Percentiles rank a stretch among this genome's conserved stretches.
phyloP scores from a whole-genome alignment of 2,329 filamentous ascomycete genomes.

The Ophiostoma perfectum region DNA sequence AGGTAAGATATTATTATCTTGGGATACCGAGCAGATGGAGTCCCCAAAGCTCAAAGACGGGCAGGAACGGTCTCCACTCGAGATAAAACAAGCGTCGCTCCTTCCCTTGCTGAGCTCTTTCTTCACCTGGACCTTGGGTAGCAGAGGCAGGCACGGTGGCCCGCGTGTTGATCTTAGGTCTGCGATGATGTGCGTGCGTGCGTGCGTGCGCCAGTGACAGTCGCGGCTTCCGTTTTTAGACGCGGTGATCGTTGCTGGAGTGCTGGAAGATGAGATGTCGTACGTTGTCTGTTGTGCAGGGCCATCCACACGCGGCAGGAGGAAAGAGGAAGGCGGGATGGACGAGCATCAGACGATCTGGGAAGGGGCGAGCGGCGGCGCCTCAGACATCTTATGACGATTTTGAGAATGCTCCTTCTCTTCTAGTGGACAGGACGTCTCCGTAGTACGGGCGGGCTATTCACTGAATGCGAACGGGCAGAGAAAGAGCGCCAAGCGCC shows the following conservation, averaged over 20 bases:
- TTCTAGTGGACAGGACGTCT: no score
- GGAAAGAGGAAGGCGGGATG: no score
- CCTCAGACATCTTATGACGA: neutral
- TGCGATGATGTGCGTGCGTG: neutral
- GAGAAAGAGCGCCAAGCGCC: conserved; percentile 10
- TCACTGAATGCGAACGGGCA: conserved; percentile 6
- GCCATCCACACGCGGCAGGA: neutral
- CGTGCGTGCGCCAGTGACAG: neutral
- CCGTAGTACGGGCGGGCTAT: neutral
- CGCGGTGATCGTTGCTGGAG: neutral
- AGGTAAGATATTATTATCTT: no score
- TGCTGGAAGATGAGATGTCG: neutral
- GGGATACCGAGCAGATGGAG: no score
- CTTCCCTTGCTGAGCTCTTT: conserved; percentile 7
- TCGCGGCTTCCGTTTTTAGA: neutral
- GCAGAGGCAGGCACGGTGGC: neutral
- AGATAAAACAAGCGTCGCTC: conserved; percentile 20
- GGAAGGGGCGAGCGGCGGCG: neutral
- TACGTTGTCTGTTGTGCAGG: neutral
- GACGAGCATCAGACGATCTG: neutral
- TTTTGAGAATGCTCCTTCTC: neutral
- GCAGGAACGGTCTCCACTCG: conserved; percentile 18
- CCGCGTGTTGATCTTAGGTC: neutral
- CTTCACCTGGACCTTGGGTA: neutral
- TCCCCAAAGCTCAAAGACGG: neutral